A percentile compares a stretch with the other conserved stretches of the same genome.
Conservation (phyloP, 345 rosid genomes). For the Lepidium aucheri region DNA sequence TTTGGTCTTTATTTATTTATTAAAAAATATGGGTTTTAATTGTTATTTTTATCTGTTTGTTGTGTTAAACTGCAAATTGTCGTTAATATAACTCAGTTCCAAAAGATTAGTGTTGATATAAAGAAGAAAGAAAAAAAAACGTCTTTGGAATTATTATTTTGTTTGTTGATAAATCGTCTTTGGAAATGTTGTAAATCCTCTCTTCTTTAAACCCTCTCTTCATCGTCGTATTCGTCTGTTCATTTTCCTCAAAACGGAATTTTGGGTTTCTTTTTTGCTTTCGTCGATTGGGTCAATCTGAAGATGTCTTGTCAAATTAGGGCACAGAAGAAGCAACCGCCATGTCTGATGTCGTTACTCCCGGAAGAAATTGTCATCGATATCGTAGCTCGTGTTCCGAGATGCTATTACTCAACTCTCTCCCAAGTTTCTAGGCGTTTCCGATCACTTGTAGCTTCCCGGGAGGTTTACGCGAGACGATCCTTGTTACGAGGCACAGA, state of each 20-base stretch:
- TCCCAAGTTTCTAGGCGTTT: conserved; percentile 6
- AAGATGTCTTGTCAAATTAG: conserved; percentile 13
- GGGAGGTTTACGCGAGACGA: conserved; percentile 14
- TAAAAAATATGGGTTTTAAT: background rate
- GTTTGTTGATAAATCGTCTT: too few species aligned
- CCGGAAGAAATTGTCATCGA: conserved; percentile 21
- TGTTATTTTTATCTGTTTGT: background rate
- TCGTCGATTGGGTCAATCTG: background rate
- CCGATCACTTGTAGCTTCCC: conserved; percentile 10
- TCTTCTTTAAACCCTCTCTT: background rate
- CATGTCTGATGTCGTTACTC: background rate
- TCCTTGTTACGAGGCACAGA: background rate
- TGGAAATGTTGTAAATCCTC: background rate
- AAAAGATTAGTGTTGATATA: too few species aligned
- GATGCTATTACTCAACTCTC: conserved; percentile 6
- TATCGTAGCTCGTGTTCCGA: conserved; percentile 6
- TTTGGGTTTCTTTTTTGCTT: background rate
- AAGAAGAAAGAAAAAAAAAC: too few species aligned
- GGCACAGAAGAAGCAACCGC: conserved; percentile 13
- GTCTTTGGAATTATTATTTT: too few species aligned
- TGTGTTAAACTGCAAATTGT: too few species aligned
- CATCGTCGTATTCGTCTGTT: background rate
- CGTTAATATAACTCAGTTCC: background rate
- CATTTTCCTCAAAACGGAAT: background rate
- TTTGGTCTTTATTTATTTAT: background rate